phyloP scores from a whole-genome alignment of 1,284 basidiomycete genomes.

The Peniophora sp. region DNA sequence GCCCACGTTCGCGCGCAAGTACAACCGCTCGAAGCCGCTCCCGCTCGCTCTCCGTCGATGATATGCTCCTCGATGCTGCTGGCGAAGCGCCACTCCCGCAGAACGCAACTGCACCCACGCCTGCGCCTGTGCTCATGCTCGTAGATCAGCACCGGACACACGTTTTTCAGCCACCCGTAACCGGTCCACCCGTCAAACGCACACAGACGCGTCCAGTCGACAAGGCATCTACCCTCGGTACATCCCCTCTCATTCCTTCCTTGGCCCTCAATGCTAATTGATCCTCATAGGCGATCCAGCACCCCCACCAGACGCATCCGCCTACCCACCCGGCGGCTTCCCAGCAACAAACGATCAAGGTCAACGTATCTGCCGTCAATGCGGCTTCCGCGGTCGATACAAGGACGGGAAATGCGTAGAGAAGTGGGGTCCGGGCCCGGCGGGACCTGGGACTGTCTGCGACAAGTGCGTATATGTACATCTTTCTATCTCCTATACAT shows the following conservation, averaged over 20 bases:
- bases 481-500: no score
- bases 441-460: conserved; percentile 74
- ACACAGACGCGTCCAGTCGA: no score
- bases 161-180: not conserved
- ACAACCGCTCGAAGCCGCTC: not conserved
- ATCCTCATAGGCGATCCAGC: no score
- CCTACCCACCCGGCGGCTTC: conserved; percentile 23
- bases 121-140: not conserved
- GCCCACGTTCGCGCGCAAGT: not conserved
- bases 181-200: no score
- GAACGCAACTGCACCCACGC: not conserved
- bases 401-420: conserved; percentile 81
- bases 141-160: not conserved
- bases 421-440: conserved; percentile 77
- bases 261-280: no score
- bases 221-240: no score
- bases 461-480: conserved; percentile 58
- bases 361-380: conserved; percentile 65
- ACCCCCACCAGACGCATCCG: no score
- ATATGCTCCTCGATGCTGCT: not conserved
- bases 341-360: conserved; percentile 52
- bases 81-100: not conserved
- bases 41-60: not conserved
- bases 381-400: conserved; percentile 56
- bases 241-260: no score